phyloP scores from a whole-genome alignment of 2,329 filamentous ascomycete genomes.

The Aspergillus pseudoterreus region DNA sequence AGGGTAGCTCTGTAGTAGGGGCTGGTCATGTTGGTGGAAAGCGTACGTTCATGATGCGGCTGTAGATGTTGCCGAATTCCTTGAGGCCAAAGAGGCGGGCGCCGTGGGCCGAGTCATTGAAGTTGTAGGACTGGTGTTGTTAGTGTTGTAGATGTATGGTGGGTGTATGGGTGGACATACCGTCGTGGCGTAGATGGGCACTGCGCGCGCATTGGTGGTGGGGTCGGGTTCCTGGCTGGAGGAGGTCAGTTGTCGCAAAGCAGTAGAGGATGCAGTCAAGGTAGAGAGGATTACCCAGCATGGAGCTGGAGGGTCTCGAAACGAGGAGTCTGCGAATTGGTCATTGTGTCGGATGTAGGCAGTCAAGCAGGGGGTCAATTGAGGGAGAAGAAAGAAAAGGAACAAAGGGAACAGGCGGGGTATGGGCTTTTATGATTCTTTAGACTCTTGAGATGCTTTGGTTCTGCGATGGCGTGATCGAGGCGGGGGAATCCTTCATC shows the following conservation, averaged over 20 bases:
- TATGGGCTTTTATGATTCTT: too few species aligned
- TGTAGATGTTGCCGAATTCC: slow-evolving; percentile 97
- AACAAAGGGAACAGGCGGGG: slow-evolving; percentile 1
- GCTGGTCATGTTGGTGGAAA: neutral
- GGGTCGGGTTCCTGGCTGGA: slow-evolving; percentile 73
- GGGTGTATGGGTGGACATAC: slow-evolving; percentile 35
- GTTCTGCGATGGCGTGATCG: slow-evolving; percentile 14
- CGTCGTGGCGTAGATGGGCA: slow-evolving; percentile 95
- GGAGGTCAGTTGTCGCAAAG: slow-evolving; percentile 4
- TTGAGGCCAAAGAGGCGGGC: slow-evolving; percentile 94
- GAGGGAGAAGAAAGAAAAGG: slow-evolving; percentile 1
- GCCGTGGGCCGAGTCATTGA: slow-evolving; percentile 94
- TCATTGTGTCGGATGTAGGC: slow-evolving; percentile 24
- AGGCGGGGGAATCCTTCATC: neutral
- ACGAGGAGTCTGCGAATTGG: slow-evolving; percentile 42
- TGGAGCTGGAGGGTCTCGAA: slow-evolving; percentile 87
- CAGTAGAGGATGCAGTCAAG: neutral
- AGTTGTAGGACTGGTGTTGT: slow-evolving; percentile 68
- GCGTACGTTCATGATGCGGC: slow-evolving; percentile 85
- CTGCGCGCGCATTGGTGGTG: slow-evolving; percentile 79
- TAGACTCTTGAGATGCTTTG: too few species aligned
- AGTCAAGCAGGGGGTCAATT: neutral
- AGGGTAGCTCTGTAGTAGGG: neutral
- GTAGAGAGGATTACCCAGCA: slow-evolving; percentile 61
- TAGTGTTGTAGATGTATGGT: neutral